Base-by-base conservation (phyloP, 75 land plant genomes). In the Selaginella moellendorffii region DNA sequence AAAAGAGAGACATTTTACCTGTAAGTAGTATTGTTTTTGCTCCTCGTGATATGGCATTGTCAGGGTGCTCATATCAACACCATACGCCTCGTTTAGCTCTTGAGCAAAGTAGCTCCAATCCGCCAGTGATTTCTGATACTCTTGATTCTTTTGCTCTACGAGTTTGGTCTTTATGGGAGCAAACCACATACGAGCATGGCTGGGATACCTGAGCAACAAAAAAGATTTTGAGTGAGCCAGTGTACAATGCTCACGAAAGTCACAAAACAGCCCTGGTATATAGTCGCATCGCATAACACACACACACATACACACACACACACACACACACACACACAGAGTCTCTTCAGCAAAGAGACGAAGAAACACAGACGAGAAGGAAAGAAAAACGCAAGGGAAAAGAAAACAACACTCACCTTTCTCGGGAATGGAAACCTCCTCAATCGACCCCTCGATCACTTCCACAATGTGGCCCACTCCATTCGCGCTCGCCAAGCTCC, bases 181-280 rank as follows among this genome's bases (percentile, higher is more conserved):
- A 24, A 95, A 24, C 87, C 87, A 90, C 91, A 95, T 89, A 52
- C 91, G 85, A 28, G 99, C 99, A 84, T 95, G 96, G 63, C 99
- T 95, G 42, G 99, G 99, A 74, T 89, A 95, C 99, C 99, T 95
- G 64, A 27, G 28, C n/a, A 46, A 30, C 18, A 26, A n/a, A n/a
- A n/a, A n/a, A n/a, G n/a, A n/a, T n/a, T n/a, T n/a, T n/a, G n/a
- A n/a, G n/a, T n/a, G n/a, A n/a, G n/a, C n/a, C n/a, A n/a, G n/a
- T n/a, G n/a, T n/a, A n/a, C n/a, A n/a, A n/a, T 30, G 61, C 66
- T 63, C 71, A 74, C 54, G 54, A 64, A 69, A 28, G 64, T 64
- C 71, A 64, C 71, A 56, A 61, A 28, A 56, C 64, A 69, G 51
- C 71, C 71, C 71, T 69, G 71, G 71, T 69, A 53, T n/a, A n/a